Conservation (phyloP, 2,329 filamentous ascomycete species). For the Fusarium proliferatum region DNA sequence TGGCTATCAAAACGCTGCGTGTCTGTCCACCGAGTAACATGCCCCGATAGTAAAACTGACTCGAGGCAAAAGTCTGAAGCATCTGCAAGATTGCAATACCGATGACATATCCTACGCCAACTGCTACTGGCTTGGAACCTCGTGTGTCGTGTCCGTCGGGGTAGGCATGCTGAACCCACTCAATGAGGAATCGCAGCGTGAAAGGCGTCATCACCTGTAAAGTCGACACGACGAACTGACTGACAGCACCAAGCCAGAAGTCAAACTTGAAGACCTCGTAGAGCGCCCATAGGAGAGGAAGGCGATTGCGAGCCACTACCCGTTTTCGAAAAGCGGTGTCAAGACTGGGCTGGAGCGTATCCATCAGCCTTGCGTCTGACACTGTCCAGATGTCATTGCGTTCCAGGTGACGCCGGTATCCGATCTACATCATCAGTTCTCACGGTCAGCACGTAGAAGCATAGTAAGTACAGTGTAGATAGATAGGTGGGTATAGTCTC, state of each 20-base stretch:
- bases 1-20: not conserved
- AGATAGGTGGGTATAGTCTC: not conserved
- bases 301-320: not conserved
- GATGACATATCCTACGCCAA: not conserved
- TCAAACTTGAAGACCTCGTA: not conserved
- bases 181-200: not conserved
- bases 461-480: not conserved
- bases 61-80: conserved; percentile 1
- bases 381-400: not conserved
- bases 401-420: not conserved
- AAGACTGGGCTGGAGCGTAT: not conserved
- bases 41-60: not conserved
- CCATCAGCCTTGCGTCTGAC: not conserved
- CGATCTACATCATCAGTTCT: not conserved
- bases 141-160: not conserved
- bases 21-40: not conserved
- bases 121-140: not conserved
- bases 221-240: not conserved
- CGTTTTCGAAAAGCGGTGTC: not conserved
- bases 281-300: not conserved
- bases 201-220: not conserved
- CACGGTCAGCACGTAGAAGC: not conserved
- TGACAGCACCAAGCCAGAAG: not conserved
- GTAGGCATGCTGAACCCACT: not conserved
- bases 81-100: not conserved